phyloP scores from a whole-genome alignment of 768 basidiomycete genomes.

The Leccinellum rugosiceps region DNA sequence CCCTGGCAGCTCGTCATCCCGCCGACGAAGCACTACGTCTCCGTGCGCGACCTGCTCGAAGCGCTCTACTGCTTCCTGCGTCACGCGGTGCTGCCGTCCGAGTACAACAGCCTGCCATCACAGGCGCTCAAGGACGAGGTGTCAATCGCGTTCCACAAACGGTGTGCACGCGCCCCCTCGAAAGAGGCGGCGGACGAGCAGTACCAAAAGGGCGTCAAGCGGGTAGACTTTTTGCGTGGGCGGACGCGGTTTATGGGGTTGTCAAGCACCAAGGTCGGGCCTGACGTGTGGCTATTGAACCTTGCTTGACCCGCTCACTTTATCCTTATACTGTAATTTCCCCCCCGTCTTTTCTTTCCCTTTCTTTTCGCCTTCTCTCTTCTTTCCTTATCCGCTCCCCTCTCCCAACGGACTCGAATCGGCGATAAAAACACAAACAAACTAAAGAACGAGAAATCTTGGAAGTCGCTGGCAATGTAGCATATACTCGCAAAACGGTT shows the following conservation, averaged over 20 bases:
- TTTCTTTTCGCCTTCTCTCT: constrained; percentile 7
- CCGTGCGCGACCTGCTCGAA: constrained; percentile 49
- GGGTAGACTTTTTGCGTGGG: constrained; percentile 52
- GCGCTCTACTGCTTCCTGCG: constrained; percentile 45
- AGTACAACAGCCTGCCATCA: constrained; percentile 38
- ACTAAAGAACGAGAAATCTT: constrained; percentile 4
- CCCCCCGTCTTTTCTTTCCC: constrained; percentile 10
- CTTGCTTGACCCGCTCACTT: constrained; percentile 17
- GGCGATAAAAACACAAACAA: constrained; percentile 17
- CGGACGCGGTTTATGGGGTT: constrained; percentile 46
- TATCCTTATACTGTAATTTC: constrained; percentile 29
- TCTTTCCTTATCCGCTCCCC: neutral
- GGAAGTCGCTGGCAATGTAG: constrained; percentile 19
- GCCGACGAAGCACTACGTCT: constrained; percentile 26
- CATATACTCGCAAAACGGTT: constrained; percentile 11
- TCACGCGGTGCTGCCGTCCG: constrained; percentile 34
- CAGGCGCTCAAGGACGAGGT: constrained; percentile 34
- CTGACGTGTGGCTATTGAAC: constrained; percentile 37
- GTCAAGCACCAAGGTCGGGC: constrained; percentile 34
- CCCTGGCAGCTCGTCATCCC: constrained; percentile 36
- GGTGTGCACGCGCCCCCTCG: constrained; percentile 36
- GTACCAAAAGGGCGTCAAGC: constrained; percentile 45
- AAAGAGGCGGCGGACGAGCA: constrained; percentile 35
- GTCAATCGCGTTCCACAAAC: constrained; percentile 40
- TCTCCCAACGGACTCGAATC: neutral